Conservation (phyloP, 2,329 filamentous ascomycete genomes). For the Ophiostoma populinum region DNA sequence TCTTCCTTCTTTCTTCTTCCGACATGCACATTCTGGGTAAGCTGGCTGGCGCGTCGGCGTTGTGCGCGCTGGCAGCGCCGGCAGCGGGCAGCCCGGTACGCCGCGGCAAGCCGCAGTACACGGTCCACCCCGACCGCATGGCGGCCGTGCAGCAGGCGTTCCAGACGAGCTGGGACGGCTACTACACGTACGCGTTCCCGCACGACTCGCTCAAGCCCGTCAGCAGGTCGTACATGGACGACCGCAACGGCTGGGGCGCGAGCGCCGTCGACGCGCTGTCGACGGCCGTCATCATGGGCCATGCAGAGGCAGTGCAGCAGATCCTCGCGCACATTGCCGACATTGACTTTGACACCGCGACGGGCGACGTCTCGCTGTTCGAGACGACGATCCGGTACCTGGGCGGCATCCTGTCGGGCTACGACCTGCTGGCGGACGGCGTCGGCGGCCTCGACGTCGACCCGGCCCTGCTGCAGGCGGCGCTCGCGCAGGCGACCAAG, state of each 20-base stretch:
- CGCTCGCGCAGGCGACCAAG: conserved; percentile 49
- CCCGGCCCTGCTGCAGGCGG: conserved; percentile 30
- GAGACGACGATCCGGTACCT: conserved; percentile 85
- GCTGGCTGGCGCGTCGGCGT: conserved; percentile 1
- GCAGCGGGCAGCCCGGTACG: conserved; percentile 5
- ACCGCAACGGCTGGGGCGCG: conserved; percentile 70
- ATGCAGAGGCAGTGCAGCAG: conserved; percentile 46
- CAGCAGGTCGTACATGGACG: conserved; percentile 46
- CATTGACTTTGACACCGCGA: conserved; percentile 52
- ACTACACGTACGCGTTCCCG: conserved; percentile 57
- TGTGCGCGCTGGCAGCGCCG: conserved; percentile 5
- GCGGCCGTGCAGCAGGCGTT: conserved; percentile 52
- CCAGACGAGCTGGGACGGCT: conserved; percentile 53
- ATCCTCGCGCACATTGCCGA: conserved; percentile 54
- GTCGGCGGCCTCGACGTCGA: conserved; percentile 27
- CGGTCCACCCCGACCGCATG: conserved; percentile 26
- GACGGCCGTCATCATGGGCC: conserved; percentile 63
- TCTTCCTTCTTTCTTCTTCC: neutral
- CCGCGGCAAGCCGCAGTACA: conserved; percentile 11
- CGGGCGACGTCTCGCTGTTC: conserved; percentile 54
- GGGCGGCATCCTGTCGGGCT: conserved; percentile 59
- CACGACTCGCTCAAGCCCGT: conserved; percentile 60
- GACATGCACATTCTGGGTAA: conserved; percentile 6
- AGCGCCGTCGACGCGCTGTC: conserved; percentile 66
- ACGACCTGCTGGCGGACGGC: conserved; percentile 57